Base-by-base conservation (phyloP, 805 yeast species). In the Maudiozyma serrabonitensis region DNA sequence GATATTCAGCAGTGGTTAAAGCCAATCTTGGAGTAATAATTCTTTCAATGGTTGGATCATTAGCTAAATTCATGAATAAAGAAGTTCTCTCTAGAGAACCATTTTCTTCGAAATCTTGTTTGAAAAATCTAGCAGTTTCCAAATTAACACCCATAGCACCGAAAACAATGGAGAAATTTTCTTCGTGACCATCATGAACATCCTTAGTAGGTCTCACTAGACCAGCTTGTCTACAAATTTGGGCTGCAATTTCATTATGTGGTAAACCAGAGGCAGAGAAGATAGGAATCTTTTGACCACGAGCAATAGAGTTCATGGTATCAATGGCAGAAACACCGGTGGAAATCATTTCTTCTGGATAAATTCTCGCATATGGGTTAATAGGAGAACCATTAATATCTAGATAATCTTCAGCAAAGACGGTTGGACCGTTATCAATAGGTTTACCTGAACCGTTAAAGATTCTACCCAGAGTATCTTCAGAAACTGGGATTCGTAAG, bases 111-210 rank as follows among this genome's bases (percentile, higher is more conserved):
- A 93, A 93, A 75, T 93, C 99, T 73, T 93, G 98, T 74, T 91
- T 88, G 83, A 93, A 93, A 75, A 93, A 93, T 70, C 99, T 81
- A 28, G 98, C 88, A 34, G 99, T 93, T 74, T 95, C 99, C 73
- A 93, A 80, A 69, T 95, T 93, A 59, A 91, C 99, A 80, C 99
- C 99, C 99, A 95, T 93, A 52, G 99, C 99, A 40, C 98, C 99
- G 66, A 93, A 93, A 38, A 93, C 99, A 72, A 93, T 95, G 48
- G 96, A 87, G 86, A 93, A 93, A 72, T 93, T 93, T 63, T 93
- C 99, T 73, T 93, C 99, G 71, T 93, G 99, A 64, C 99, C 99
- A 71, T 93, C 99, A 69, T 93, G 98, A 52, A 93, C 98, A 69
- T 91, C 99, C 75, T 93, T 93, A 39, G 99, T 95, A 64, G 99